Base-by-base conservation (phyloP, 2,329 filamentous ascomycete species). In the Pseudocercospora cruenta region DNA sequence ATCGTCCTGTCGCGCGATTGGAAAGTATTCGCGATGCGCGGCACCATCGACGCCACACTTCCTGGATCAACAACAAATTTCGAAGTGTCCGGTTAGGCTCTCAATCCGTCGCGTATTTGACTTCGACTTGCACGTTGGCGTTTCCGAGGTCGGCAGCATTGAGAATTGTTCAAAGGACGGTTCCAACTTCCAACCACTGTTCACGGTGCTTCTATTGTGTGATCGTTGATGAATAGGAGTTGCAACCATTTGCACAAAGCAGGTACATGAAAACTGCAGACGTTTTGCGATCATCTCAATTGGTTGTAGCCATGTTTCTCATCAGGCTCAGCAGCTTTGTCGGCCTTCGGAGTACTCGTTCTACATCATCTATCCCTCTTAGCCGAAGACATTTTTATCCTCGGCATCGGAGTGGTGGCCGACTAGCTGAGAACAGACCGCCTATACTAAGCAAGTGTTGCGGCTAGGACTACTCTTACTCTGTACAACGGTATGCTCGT, bases 91-190 rank as follows among this genome's bases (percentile, higher is more conserved):
- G 49, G 49, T 54, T 16, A 24, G 24, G 24, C 12, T 24, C 14
- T 24, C 16, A 12, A 33, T n/a, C 51, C 22, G 51, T 31, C 51
- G 51, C 51, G 51, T 31, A 33, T 26, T 33, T 55, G 24, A 55
- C 22, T 54, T 54, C 49, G 22, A 24, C 49, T 54, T 31, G 51
- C 51, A 31, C 51, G 51, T 55, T 55, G 51, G 22, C 24, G 22
- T 31, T 55, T 19, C 51, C 51, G 51, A 55, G 51, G 51, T 55
- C 24, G 51, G 51, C 24, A n/a, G 26, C 8, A 55, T 33, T 55
- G 19, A 51, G 9, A 8, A 7, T 43, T 19, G 4, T 19, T 19
- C 39, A 8, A 43, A 43, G 39, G 39, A 43, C 39, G 6, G 1
- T 43, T 43, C 5, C 33, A 36, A 36, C 33, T 36, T n/a, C 36